Conservation (phyloP, 176 grass and related monocot genomes). For the Oryza officinalis region DNA sequence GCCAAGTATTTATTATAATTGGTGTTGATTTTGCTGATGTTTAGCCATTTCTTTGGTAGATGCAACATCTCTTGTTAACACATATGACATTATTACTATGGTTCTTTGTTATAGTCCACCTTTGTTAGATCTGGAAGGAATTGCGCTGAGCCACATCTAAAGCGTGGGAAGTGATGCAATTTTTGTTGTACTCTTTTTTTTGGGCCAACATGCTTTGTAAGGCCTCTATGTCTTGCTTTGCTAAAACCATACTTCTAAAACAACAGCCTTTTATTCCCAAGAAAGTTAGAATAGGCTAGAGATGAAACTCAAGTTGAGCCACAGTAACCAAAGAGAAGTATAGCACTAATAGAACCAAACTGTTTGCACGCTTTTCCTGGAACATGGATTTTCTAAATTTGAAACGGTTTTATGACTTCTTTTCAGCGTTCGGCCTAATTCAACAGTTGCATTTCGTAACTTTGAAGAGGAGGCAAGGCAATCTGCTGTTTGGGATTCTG, state of each 20-base stretch:
- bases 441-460: conserved; percentile 75
- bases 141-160: not conserved
- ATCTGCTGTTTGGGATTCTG: conserved; percentile 85
- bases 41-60: not conserved
- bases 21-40: not conserved
- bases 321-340: not conserved
- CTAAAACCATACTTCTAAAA: not conserved
- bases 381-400: not conserved
- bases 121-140: not conserved
- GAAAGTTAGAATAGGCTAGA: not conserved
- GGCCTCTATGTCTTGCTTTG: conserved; percentile 16
- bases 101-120: not conserved
- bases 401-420: not conserved
- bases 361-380: not conserved
- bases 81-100: not conserved
- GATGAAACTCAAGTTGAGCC: not conserved
- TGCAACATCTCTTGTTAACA: not conserved
- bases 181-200: not conserved
- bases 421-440: conserved; percentile 57
- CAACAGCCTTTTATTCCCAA: not conserved
- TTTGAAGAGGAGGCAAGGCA: conserved; percentile 89
- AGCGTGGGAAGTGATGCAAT: not conserved
- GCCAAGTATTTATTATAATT: not conserved
- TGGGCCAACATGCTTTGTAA: not conserved
- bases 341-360: not conserved